Evolutionary conservation across 2,329 filamentous ascomycete species (phyloP).

Genomic region (Tolypocladium tropicale): DNA sequence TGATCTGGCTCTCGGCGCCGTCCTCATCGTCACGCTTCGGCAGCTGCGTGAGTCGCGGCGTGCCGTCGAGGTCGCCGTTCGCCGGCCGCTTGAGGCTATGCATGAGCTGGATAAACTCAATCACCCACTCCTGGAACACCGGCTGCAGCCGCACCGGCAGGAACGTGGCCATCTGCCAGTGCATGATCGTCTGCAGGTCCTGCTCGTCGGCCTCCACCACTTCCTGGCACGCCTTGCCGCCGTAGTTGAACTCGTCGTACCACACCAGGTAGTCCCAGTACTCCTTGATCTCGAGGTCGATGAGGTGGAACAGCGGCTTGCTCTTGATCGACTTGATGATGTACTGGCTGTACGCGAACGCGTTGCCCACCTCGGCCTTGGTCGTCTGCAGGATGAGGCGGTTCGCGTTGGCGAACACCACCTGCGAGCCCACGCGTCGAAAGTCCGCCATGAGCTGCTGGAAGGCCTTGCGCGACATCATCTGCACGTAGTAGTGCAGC

Average conservation of each 20-base stretch:
- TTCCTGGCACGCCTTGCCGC: conserved; percentile 80
- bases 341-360: conserved; percentile 94
- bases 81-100: conserved; percentile 68
- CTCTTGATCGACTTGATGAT: conserved; percentile 95
- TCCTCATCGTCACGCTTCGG: conserved; percentile 53
- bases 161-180: conserved; percentile 94
- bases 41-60: conserved; percentile 47
- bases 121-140: conserved; percentile 82
- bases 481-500: conserved; percentile 93
- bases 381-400: conserved; percentile 88
- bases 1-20: conserved; percentile 50
- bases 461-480: conserved; percentile 96
- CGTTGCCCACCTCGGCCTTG: conserved; percentile 93
- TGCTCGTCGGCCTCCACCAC: conserved; percentile 66
- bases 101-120: conserved; percentile 94
- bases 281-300: conserved; percentile 94
- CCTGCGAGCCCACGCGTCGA: conserved; percentile 83
- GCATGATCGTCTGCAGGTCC: conserved; percentile 83
- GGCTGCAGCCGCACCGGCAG: conserved; percentile 71
- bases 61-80: conserved; percentile 38
- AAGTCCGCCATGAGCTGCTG: conserved; percentile 97
- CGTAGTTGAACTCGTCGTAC: conserved; percentile 99
- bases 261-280: conserved; percentile 99
- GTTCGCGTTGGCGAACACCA: conserved; percentile 89
- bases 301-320: conserved; percentile 92